Evolutionary conservation across 73 alveolate species (phyloP).

Genomic region (Tetrahymena borealis): DNA sequence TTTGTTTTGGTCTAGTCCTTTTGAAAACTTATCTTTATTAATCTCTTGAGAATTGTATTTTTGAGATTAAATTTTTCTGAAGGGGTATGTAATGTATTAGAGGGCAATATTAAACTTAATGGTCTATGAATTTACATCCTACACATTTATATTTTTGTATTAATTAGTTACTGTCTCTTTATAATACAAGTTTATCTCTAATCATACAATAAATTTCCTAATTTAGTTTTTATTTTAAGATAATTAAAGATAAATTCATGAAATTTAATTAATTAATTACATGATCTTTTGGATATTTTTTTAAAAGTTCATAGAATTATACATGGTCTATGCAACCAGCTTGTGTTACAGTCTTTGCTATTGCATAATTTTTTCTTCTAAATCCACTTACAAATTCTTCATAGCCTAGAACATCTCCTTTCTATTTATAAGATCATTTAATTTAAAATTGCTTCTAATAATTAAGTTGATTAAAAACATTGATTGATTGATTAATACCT

Average conservation of each 20-base stretch:
- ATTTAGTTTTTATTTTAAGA: background rate
- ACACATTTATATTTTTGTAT: background rate
- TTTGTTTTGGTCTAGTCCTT: background rate
- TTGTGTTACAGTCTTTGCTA: background rate
- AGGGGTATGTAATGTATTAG: background rate
- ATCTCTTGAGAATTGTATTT: background rate
- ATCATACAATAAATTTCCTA: background rate
- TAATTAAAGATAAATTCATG: background rate
- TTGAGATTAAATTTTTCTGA: background rate
- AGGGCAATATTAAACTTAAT: background rate
- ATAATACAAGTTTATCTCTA: background rate
- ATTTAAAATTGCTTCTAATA: too few relatives aligned
- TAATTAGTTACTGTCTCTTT: background rate
- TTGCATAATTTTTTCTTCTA: background rate
- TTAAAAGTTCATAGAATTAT: background rate
- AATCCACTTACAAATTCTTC: background rate
- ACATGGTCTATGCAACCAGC: background rate
- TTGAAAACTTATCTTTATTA: background rate
- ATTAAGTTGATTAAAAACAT: too few relatives aligned
- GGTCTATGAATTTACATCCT: background rate
- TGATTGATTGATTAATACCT: background rate
- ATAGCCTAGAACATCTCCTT: background rate
- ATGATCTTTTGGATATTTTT: background rate
- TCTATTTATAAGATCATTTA: too few relatives aligned
- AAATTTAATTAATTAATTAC: background rate